phyloP scores from a whole-genome alignment of 352 stramenopile species.

The Peronospora farinosa region DNA sequence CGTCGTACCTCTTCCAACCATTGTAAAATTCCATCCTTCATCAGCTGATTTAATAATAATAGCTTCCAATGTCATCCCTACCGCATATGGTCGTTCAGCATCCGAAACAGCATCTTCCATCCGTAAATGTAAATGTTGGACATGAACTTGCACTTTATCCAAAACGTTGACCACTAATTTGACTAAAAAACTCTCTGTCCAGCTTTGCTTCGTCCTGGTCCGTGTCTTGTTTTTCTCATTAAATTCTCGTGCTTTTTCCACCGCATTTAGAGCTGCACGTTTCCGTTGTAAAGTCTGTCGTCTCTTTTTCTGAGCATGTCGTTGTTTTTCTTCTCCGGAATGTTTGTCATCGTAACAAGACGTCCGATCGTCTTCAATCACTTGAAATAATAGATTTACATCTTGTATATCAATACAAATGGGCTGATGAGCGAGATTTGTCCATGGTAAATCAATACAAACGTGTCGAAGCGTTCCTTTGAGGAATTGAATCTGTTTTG shows the following conservation, averaged over 20 bases:
- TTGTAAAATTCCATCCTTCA: slow-evolving; percentile 77
- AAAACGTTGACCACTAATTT: slow-evolving; percentile 76
- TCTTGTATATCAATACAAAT: slow-evolving; percentile 76
- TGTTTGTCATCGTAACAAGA: slow-evolving; percentile 12
- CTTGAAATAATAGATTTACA: slow-evolving; percentile 61
- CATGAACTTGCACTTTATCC: slow-evolving; percentile 79
- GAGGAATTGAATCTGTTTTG: slow-evolving; percentile 58
- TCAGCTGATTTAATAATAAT: slow-evolving; percentile 81
- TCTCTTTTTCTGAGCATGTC: slow-evolving; percentile 30
- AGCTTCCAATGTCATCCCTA: slow-evolving; percentile 70
- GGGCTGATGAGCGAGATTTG: slow-evolving; percentile 62
- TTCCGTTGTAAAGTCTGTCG: slow-evolving; percentile 67
- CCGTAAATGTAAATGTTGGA: slow-evolving; percentile 69
- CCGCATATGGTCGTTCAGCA: slow-evolving; percentile 36
- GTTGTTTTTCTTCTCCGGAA: no score
- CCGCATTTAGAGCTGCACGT: slow-evolving; percentile 65
- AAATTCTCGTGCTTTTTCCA: slow-evolving; percentile 68
- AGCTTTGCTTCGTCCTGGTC: slow-evolving; percentile 21
- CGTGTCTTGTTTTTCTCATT: slow-evolving; percentile 38
- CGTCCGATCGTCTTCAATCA: slow-evolving; percentile 30
- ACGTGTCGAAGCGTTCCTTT: slow-evolving; percentile 73
- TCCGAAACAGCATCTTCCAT: slow-evolving; percentile 65
- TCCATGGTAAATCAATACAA: slow-evolving; percentile 70
- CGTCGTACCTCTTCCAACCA: slow-evolving; percentile 46
- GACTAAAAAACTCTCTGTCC: slow-evolving; percentile 72